These are phyloP conservation scores for Sanghuangporus baumii DNA, from an alignment of 1,284 basidiomycete species.

Conservation along the genomic window DNA sequence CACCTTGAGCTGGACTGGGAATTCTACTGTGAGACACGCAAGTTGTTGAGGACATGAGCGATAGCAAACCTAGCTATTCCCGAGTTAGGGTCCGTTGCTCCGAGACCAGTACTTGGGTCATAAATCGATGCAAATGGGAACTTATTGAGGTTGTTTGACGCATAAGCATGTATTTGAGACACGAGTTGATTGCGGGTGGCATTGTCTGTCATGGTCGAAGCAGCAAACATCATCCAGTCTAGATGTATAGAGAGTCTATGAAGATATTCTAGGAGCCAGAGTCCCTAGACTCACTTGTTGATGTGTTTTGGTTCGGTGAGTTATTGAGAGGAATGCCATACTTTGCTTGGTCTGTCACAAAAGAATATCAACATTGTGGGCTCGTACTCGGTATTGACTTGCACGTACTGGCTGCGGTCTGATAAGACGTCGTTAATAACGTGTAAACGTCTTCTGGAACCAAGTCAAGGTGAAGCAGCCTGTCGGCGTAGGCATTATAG, in stretches of 20 bases:
- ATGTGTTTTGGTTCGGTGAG: not conserved
- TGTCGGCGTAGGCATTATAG: constrained; percentile 45
- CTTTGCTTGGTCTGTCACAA: not conserved
- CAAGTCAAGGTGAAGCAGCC: constrained; percentile 26
- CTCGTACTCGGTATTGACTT: not conserved
- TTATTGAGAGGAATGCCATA: constrained; percentile 11
- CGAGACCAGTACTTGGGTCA: not conserved
- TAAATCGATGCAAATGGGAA: not conserved
- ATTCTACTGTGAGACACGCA: not conserved
- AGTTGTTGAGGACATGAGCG: constrained; percentile 20
- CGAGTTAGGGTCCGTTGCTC: constrained; percentile 21
- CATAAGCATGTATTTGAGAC: not conserved
- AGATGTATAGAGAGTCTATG: not conserved
- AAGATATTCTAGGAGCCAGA: not conserved
- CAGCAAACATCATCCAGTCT: constrained; percentile 37
- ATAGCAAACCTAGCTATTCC: not conserved
- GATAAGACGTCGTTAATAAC: constrained; percentile 4
- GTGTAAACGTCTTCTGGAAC: constrained; percentile 22
- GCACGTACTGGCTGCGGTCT: not conserved
- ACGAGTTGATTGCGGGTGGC: not conserved
- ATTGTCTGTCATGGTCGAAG: constrained; percentile 27
- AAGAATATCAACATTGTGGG: not conserved
- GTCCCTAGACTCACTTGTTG: not conserved
- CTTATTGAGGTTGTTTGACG: not conserved
- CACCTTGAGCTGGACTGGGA: constrained; percentile 31